Evolutionary conservation across 1,139 yeast genomes (phyloP).

Genomic region (Geotrichum citri-aurantii): DNA sequence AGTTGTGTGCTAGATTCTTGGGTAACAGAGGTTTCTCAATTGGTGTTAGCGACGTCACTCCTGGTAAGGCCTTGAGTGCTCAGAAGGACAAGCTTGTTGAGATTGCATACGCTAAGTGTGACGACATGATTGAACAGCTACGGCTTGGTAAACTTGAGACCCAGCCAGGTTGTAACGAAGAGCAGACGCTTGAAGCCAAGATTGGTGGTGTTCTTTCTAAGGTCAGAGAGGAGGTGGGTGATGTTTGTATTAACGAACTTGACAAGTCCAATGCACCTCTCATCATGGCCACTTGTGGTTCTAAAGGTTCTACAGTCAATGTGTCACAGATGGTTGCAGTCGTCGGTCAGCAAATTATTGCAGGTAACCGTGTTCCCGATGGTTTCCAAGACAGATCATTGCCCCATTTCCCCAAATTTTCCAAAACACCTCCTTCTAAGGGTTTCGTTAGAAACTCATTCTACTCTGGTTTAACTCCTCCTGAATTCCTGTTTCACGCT

Average conservation of each 20-base stretch:
- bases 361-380: slow-evolving; percentile 98
- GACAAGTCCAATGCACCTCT: slow-evolving; percentile 92
- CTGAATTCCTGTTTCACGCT: slow-evolving; percentile 96
- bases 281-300: slow-evolving; percentile 99
- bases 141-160: slow-evolving; percentile 89
- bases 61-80: slow-evolving; percentile 67
- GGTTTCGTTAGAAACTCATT: slow-evolving; percentile 97
- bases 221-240: slow-evolving; percentile 98
- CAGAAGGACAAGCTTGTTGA: slow-evolving; percentile 89
- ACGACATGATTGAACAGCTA: slow-evolving; percentile 74
- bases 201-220: slow-evolving; percentile 94
- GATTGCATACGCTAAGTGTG: slow-evolving; percentile 85
- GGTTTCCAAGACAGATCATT: slow-evolving; percentile 98
- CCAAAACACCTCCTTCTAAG: slow-evolving; percentile 95
- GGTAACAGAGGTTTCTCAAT: slow-evolving; percentile 96
- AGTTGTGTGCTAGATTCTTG: slow-evolving; percentile 86
- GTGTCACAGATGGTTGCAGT: slow-evolving; percentile 99
- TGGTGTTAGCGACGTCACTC: slow-evolving; percentile 97
- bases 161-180: slow-evolving; percentile 98
- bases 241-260: slow-evolving; percentile 87
- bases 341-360: slow-evolving; percentile 97
- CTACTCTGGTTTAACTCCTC: slow-evolving; percentile 88
- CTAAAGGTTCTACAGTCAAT: slow-evolving; percentile 95
- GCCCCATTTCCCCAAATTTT: slow-evolving; percentile 94
- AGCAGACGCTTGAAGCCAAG: slow-evolving; percentile 94